Percentiles rank a stretch among this genome's conserved stretches.
Evolutionary conservation across 805 yeast species (phyloP).

Genomic region (Cyberlindnera maritima): DNA sequence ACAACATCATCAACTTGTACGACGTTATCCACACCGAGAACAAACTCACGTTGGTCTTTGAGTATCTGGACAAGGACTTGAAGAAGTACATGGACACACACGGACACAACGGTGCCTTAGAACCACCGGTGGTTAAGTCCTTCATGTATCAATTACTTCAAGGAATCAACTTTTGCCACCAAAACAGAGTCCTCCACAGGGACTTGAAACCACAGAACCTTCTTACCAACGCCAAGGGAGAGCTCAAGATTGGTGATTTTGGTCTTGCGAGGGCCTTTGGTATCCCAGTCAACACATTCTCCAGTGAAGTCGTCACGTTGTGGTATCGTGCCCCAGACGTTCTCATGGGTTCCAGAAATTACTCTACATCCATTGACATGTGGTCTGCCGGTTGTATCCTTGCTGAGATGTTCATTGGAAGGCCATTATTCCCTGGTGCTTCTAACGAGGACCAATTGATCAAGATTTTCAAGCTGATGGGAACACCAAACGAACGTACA

Average conservation of each 20-base stretch:
- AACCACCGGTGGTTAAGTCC: conserved; percentile 78
- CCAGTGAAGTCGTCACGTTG: conserved; percentile 94
- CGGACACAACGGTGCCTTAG: conserved; percentile 84
- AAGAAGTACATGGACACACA: conserved; percentile 92
- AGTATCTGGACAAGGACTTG: conserved; percentile 88
- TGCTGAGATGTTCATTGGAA: conserved; percentile 98
- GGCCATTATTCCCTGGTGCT: conserved; percentile 94
- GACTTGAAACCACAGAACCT: conserved; percentile 94
- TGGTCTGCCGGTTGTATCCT: conserved; percentile 99
- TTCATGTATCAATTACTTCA: conserved; percentile 92
- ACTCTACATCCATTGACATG: conserved; percentile 94
- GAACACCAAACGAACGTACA: conserved; percentile 92
- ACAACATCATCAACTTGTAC: conserved; percentile 85
- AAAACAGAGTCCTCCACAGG: conserved; percentile 63
- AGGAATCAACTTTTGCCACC: conserved; percentile 73
- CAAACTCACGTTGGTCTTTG: conserved; percentile 90
- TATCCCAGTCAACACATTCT: conserved; percentile 94
- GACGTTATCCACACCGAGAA: conserved; percentile 97
- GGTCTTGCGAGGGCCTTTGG: conserved; percentile 98
- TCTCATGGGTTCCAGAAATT: conserved; percentile 88
- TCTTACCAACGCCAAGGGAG: conserved; percentile 85
- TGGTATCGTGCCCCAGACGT: conserved; percentile 99
- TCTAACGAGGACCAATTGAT: conserved; percentile 94
- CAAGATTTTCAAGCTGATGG: conserved; percentile 89
- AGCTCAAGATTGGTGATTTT: conserved; percentile 91